These are phyloP conservation scores for Daldinia caldariorum DNA, from an alignment of 495 filamentous ascomycete species.

Conservation along the genomic window DNA sequence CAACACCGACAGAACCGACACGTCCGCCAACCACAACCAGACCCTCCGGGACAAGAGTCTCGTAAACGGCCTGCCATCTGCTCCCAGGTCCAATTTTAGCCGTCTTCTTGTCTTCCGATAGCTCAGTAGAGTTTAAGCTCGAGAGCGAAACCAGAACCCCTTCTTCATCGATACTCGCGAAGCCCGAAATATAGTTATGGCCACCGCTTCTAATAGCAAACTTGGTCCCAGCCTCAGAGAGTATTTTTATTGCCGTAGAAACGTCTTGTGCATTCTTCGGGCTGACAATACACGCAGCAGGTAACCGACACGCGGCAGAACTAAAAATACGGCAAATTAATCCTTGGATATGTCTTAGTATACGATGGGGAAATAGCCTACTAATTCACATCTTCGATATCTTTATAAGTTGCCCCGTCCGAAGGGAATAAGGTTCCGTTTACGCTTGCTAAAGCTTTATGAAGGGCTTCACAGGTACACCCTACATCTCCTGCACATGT, in stretches of 20 bases:
- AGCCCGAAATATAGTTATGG: conserved; percentile 59
- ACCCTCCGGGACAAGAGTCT: conserved; percentile 53
- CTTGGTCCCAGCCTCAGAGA: conserved; percentile 46
- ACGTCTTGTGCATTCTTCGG: conserved; percentile 51
- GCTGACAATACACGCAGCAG: conserved; percentile 56
- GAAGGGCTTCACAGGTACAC: conserved; percentile 31
- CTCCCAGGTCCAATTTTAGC: conserved; percentile 59
- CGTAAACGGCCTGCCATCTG: conserved; percentile 61
- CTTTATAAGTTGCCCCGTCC: conserved; percentile 20
- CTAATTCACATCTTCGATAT: conserved; percentile 37
- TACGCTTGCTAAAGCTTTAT: neutral
- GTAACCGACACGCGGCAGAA: conserved; percentile 35
- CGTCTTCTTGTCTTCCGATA: conserved; percentile 55
- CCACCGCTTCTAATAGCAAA: conserved; percentile 62
- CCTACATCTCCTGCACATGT: conserved; percentile 10
- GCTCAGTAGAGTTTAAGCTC: conserved; percentile 53
- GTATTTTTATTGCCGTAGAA: conserved; percentile 43
- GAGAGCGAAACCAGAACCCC: conserved; percentile 65
- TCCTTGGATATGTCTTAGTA: neutral
- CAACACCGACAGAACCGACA: conserved; percentile 54
- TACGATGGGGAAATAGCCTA: conserved; percentile 13
- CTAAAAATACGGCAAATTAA: conserved; percentile 20
- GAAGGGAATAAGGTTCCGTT: conserved; percentile 30
- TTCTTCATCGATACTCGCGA: conserved; percentile 56
- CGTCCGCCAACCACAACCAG: conserved; percentile 60